Evolutionary conservation across 345 rosid genomes (phyloP).

Genomic region (Brassica juncea): DNA sequence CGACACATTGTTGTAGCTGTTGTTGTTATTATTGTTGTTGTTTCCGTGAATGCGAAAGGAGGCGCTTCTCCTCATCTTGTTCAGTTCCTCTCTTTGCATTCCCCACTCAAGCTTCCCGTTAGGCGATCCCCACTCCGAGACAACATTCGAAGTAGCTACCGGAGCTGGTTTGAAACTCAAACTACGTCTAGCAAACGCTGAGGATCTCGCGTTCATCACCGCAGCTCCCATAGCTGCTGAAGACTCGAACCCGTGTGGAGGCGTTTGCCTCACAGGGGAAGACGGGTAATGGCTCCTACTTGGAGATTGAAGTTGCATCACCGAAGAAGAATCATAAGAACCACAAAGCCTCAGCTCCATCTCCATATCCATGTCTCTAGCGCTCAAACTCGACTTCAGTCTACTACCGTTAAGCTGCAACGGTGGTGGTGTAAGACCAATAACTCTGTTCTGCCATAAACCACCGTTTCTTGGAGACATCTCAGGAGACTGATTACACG

Average conservation of each 20-base stretch:
- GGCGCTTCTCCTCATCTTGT: constrained; percentile 77
- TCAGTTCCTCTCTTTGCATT: constrained; percentile 79
- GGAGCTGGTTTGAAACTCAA: constrained; percentile 69
- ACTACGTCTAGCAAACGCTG: constrained; percentile 85
- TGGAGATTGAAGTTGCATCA: constrained; percentile 47
- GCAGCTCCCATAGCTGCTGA: constrained; percentile 91
- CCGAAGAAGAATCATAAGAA: constrained; percentile 19
- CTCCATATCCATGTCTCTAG: constrained; percentile 72
- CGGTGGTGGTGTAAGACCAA: constrained; percentile 58
- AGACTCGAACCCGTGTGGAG: constrained; percentile 67
- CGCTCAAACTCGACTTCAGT: constrained; percentile 70
- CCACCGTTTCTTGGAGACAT: constrained; percentile 62
- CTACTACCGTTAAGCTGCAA: constrained; percentile 85
- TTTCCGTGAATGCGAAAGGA: constrained; percentile 72
- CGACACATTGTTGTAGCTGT: not conserved
- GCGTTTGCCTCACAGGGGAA: constrained; percentile 51
- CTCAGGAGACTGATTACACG: constrained; percentile 37
- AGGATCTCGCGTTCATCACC: constrained; percentile 87
- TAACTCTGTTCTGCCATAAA: constrained; percentile 79
- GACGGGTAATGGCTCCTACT: constrained; percentile 66
- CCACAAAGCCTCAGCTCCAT: constrained; percentile 68
- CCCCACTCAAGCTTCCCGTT: constrained; percentile 91
- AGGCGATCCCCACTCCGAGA: constrained; percentile 78
- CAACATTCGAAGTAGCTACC: constrained; percentile 55
- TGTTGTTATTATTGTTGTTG: not conserved